These are phyloP conservation scores for Amanita exitialis DNA, from an alignment of 768 basidiomycete species.

Conservation along the genomic window DNA sequence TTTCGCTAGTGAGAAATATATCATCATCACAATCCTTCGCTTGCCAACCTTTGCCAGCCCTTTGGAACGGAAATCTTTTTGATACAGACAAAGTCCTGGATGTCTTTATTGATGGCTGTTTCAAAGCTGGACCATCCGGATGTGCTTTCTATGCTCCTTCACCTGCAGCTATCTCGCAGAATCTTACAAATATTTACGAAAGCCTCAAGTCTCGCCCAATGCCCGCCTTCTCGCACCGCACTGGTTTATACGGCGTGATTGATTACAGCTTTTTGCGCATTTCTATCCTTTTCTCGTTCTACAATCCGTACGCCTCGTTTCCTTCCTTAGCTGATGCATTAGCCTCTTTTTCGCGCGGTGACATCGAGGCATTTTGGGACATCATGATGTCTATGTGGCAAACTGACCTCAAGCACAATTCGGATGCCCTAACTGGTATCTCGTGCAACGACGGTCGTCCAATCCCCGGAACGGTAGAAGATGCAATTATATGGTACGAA, in stretches of 20 bases:
- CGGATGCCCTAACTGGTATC: conserved; percentile 11
- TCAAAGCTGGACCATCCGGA: conserved; percentile 21
- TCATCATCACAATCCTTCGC: not conserved
- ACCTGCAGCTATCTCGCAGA: conserved; percentile 21
- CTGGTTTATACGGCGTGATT: conserved; percentile 23
- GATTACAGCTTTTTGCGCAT: conserved; percentile 23
- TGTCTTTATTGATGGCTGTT: conserved; percentile 25
- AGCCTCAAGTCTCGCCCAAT: conserved; percentile 16
- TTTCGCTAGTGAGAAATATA: conserved; percentile 21
- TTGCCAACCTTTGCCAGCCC: conserved; percentile 13
- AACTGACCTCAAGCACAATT: no score
- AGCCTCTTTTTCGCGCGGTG: conserved; percentile 22
- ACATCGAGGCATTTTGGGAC: conserved; percentile 19
- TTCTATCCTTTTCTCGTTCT: conserved; percentile 22
- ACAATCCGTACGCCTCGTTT: conserved; percentile 24
- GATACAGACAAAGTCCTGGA: conserved; percentile 27
- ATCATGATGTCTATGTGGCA: conserved; percentile 15
- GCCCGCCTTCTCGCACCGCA: conserved; percentile 17
- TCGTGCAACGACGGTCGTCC: conserved; percentile 14
- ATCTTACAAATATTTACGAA: conserved; percentile 23
- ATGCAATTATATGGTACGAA: conserved; percentile 8
- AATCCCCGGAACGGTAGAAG: conserved; percentile 11
- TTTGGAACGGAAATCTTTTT: conserved; percentile 24
- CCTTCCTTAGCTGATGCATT: conserved; percentile 23
- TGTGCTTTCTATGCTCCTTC: conserved; percentile 31